Evolutionary conservation across 495 filamentous ascomycete species (phyloP).

Genomic region (Lepidopterella palustris): DNA sequence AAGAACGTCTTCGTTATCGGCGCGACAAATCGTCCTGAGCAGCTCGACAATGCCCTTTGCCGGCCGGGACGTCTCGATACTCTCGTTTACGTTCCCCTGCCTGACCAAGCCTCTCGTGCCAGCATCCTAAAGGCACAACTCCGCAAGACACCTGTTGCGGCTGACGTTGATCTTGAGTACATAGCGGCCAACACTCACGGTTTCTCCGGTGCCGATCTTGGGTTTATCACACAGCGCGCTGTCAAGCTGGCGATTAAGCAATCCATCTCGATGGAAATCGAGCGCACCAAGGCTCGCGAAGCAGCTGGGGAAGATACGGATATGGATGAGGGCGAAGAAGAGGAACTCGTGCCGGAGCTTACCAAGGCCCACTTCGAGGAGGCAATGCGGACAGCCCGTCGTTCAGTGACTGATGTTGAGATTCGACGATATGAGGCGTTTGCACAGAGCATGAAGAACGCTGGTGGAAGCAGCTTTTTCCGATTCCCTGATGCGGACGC

Average conservation of each 20-base stretch:
- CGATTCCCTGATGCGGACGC: slow-evolving; percentile 67
- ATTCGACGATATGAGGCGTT: slow-evolving; percentile 98
- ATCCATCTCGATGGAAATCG: slow-evolving; percentile 82
- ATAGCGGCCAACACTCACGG: slow-evolving; percentile 97
- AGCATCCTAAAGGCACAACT: slow-evolving; percentile 92
- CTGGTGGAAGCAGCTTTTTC: slow-evolving; percentile 91
- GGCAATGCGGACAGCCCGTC: slow-evolving; percentile 88
- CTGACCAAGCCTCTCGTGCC: slow-evolving; percentile 79
- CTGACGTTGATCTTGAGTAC: slow-evolving; percentile 79
- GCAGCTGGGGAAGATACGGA: slow-evolving; percentile 68
- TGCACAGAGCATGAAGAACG: slow-evolving; percentile 97
- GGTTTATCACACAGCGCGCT: slow-evolving; percentile 96
- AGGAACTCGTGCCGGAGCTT: slow-evolving; percentile 94
- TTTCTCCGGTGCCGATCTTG: slow-evolving; percentile 98
- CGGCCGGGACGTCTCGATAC: slow-evolving; percentile 98
- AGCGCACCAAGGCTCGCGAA: slow-evolving; percentile 80
- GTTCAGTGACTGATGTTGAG: slow-evolving; percentile 93
- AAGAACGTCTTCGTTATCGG: slow-evolving; percentile 99
- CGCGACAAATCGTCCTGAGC: slow-evolving; percentile 96
- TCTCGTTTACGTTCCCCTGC: slow-evolving; percentile 93
- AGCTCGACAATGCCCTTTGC: slow-evolving; percentile 94
- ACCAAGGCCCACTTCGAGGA: slow-evolving; percentile 97
- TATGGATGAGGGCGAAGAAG: slow-evolving; percentile 74
- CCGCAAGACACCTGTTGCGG: slow-evolving; percentile 90
- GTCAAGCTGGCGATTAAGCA: slow-evolving; percentile 99